Evolutionary conservation across 306 rosid genomes (phyloP), one percentile per base, ranked within the genome.

Genomic region (Prosopis cineraria): DNA sequence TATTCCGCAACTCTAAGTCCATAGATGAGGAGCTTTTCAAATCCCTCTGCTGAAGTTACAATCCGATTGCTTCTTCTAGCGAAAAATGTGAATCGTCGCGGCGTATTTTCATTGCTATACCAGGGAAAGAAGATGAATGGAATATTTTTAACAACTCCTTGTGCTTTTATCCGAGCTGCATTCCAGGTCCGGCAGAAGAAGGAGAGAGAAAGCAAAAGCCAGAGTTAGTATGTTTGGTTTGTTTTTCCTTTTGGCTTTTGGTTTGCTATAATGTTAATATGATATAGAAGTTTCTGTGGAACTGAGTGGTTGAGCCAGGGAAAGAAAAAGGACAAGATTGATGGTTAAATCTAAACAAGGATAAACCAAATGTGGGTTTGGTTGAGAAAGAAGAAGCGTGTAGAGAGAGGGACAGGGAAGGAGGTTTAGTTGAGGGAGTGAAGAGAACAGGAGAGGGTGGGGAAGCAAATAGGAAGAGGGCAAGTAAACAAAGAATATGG

Each of bases 231-330:
- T 67, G 59, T 7, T 47, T 11, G 6, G 11, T 29, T 20, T 0
- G 59, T 9, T 25, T 24, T 43, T 24, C 7, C 19, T 8, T 29
- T 77, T 43, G 76, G 24, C 31, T 25, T 80, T 40, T 6, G 29
- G 8, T 40, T 67, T 20, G 19, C 70, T 20, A 4, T 65, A 34
- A 19, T 37, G 70, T 19, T 3, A 33, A 62, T 36, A n/a, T 4
- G 74, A 64, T 50, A 60, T 64, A 74, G 70, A 65, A 33, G 72
- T 65, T 66, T 63, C 19, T 31, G 70, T 73, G 71, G 78, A 72
- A 68, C 45, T 65, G 87, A 83, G 88, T 81, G 82, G 91, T 86
- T 84, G 88, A 81, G 76, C 68, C 7, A 75, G 60, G 68, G 47
- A 73, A 68, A 31, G 69, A 79, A 33, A 78, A 72, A 82, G 68